Conservation (phyloP, 768 basidiomycete genomes). For the Chalciporus chontae region DNA sequence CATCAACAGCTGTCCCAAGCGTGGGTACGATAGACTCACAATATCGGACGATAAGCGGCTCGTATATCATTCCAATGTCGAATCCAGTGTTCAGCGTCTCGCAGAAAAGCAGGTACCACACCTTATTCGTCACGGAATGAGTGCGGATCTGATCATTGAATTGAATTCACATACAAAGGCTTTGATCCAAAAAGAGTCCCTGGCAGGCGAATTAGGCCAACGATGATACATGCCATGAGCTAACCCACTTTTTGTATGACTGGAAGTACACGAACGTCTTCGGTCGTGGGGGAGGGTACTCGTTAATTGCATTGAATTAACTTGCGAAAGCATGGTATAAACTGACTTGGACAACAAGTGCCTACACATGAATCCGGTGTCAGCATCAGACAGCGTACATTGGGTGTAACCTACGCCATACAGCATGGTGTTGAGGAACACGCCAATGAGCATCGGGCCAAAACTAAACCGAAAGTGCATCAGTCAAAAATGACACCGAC, state of each 20-base stretch:
- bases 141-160: neutral
- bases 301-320: too few relatives aligned
- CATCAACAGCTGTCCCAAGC: neutral
- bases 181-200: slow-evolving; percentile 46
- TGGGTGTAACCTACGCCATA: slow-evolving; percentile 20
- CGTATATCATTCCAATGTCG: slow-evolving; percentile 44
- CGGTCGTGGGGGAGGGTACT: too few relatives aligned
- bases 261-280: too few relatives aligned
- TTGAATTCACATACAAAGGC: slow-evolving; percentile 33
- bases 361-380: slow-evolving; percentile 4
- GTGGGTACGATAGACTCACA: slow-evolving; percentile 30
- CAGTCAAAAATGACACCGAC: too few relatives aligned
- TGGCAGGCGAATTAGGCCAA: too few relatives aligned
- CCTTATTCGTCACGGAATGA: slow-evolving; percentile 29
- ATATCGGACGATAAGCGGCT: slow-evolving; percentile 44
- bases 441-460: slow-evolving; percentile 18
- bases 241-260: too few relatives aligned
- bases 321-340: too few relatives aligned
- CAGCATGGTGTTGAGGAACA: slow-evolving; percentile 10
- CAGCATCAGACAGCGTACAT: too few relatives aligned
- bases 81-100: slow-evolving; percentile 48
- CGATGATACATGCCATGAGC: too few relatives aligned
- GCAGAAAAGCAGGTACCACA: slow-evolving; percentile 39
- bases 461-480: slow-evolving; percentile 34
- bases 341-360: too few relatives aligned